These are phyloP conservation scores for Gaeumannomyces tritici DNA, from an alignment of 2,329 filamentous ascomycete species.

Conservation along the genomic window DNA sequence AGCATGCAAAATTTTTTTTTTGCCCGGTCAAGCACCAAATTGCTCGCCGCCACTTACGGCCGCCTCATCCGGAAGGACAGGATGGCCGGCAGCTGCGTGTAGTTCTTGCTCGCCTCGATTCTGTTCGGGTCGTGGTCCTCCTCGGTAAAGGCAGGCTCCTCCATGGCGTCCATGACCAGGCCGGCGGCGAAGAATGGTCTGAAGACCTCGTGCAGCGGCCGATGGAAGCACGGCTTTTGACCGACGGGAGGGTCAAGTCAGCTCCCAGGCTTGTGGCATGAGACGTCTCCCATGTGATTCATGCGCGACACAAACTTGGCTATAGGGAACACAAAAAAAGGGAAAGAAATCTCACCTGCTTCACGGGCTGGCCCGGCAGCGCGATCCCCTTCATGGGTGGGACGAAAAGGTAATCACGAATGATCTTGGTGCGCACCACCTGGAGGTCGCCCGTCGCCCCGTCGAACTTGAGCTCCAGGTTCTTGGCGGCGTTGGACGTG, in stretches of 20 bases:
- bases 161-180: conserved; percentile 33
- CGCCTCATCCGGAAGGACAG: conserved; percentile 20
- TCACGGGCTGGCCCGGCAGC: conserved; percentile 20
- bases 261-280: too few species aligned
- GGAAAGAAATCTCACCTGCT: conserved; percentile 19
- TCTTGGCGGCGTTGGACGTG: conserved; percentile 29
- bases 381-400: conserved; percentile 26
- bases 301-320: neutral
- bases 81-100: conserved; percentile 24
- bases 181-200: conserved; percentile 30
- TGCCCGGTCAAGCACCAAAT: too few species aligned
- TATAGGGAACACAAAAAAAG: too few species aligned
- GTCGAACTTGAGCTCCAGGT: conserved; percentile 27
- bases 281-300: too few species aligned
- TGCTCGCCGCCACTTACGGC: too few species aligned
- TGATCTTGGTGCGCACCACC: conserved; percentile 23
- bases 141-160: conserved; percentile 34
- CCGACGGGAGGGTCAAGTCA: neutral
- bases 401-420: conserved; percentile 32
- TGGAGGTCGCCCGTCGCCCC: conserved; percentile 23
- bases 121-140: conserved; percentile 11
- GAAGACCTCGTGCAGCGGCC: conserved; percentile 3
- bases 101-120: conserved; percentile 27
- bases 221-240: conserved; percentile 7
- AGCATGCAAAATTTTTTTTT: too few species aligned